Percentiles rank a stretch among this genome's conserved stretches.
Conservation (phyloP, 768 basidiomycete species). For the Terana coerulea region DNA sequence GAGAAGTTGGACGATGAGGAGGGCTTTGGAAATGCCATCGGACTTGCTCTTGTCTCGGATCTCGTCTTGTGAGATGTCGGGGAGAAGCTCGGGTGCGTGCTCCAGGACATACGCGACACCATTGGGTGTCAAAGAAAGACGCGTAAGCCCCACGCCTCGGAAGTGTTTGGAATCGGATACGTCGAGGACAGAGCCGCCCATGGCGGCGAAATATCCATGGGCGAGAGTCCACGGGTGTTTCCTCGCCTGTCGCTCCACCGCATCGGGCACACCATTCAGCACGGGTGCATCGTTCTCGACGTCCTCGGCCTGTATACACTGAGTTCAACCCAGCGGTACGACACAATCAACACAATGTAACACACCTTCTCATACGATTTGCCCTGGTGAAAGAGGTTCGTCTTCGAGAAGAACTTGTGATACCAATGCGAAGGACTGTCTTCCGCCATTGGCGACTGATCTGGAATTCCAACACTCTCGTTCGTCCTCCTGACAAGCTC, state of each 20-base stretch:
- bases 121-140: slow-evolving; percentile 1
- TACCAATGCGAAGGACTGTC: not conserved
- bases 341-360: not conserved
- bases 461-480: not conserved
- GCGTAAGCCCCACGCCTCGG: not conserved
- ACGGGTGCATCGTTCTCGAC: not conserved
- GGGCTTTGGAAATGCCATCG: slow-evolving; percentile 26
- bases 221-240: slow-evolving; percentile 17
- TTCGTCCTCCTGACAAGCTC: not conserved
- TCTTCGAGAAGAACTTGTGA: not conserved
- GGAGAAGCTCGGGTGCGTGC: slow-evolving; percentile 11
- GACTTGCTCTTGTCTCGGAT: slow-evolving; percentile 32
- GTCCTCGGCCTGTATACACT: not conserved
- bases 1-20: slow-evolving; percentile 29
- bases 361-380: not conserved
- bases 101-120: slow-evolving; percentile 9
- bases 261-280: not conserved
- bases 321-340: not conserved
- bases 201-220: slow-evolving; percentile 24
- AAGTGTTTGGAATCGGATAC: not conserved
- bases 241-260: too few relatives aligned
- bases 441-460: not conserved
- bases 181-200: slow-evolving; percentile 27
- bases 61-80: slow-evolving; percentile 16
- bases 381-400: not conserved